These are phyloP conservation scores for Caloboletus firmus DNA, from an alignment of 1,284 basidiomycete genomes.

Conservation along the genomic window DNA sequence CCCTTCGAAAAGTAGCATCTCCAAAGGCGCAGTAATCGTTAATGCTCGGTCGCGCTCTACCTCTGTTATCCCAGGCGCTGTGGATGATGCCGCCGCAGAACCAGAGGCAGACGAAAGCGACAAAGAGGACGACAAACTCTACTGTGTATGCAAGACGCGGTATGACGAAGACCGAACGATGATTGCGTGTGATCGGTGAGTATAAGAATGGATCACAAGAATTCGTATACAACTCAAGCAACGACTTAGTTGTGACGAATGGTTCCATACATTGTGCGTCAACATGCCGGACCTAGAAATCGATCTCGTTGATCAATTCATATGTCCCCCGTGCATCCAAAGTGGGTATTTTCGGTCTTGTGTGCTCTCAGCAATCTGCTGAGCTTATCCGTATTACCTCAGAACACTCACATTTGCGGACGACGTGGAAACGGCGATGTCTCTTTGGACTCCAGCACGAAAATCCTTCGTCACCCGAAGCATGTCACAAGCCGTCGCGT, in stretches of 20 bases:
- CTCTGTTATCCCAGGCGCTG: slow-evolving; percentile 55
- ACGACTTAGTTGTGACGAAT: slow-evolving; percentile 73
- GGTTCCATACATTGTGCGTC: slow-evolving; percentile 85
- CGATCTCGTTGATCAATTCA: slow-evolving; percentile 84
- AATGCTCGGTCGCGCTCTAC: slow-evolving; percentile 64
- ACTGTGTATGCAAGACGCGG: slow-evolving; percentile 78
- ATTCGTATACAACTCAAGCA: slow-evolving; percentile 1
- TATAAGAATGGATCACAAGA: slow-evolving; percentile 2
- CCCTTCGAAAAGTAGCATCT: slow-evolving; percentile 26
- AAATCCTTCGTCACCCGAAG: slow-evolving; percentile 56
- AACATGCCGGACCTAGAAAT: slow-evolving; percentile 74
- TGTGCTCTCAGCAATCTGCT: slow-evolving; percentile 1
- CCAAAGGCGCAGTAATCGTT: slow-evolving; percentile 35
- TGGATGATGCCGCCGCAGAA: slow-evolving; percentile 41
- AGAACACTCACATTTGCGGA: slow-evolving; percentile 65
- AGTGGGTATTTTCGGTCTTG: slow-evolving; percentile 48
- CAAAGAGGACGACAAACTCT: slow-evolving; percentile 72
- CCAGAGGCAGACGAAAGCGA: slow-evolving; percentile 56
- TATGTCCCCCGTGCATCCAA: slow-evolving; percentile 73
- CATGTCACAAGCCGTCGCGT: slow-evolving; percentile 76
- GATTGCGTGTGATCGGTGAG: slow-evolving; percentile 87
- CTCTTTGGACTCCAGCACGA: slow-evolving; percentile 60
- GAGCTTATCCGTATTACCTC: not conserved
- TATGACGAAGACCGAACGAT: slow-evolving; percentile 83
- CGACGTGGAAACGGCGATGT: slow-evolving; percentile 80